These are phyloP conservation scores for Raphanus hybrid DNA, from an alignment of 441 rosid genomes.

Conservation along the genomic window DNA sequence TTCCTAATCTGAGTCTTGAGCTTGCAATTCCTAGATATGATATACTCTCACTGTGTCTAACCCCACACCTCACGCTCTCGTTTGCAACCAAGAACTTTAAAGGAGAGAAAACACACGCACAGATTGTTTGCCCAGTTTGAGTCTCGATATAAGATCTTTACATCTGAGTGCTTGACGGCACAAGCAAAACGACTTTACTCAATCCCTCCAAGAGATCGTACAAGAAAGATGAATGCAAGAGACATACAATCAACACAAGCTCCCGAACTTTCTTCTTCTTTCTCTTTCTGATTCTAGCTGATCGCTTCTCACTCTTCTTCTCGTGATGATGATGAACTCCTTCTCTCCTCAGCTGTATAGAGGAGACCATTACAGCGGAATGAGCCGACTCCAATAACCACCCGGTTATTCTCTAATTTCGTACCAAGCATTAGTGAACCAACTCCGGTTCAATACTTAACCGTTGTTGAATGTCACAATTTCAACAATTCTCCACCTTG, in stretches of 20 bases:
- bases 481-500: background rate
- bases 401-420: background rate
- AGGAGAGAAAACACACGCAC: background rate
- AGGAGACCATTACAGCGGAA: background rate
- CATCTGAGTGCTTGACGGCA: background rate
- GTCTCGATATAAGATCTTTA: background rate
- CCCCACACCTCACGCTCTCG: background rate
- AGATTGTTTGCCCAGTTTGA: background rate
- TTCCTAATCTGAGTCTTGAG: too few relatives aligned
- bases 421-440: background rate
- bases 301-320: background rate
- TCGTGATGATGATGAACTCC: background rate
- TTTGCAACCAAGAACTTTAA: background rate
- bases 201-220: background rate
- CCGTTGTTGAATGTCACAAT: background rate
- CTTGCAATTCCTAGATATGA: too few relatives aligned
- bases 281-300: background rate
- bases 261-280: too few relatives aligned
- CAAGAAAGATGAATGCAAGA: background rate
- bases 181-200: background rate
- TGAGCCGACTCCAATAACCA: background rate
- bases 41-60: background rate
- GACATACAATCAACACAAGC: too few relatives aligned
- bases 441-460: background rate
- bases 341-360: background rate